Conservation (phyloP, 2,329 filamentous ascomycete species). For the Beauveria rudraprayagi region DNA sequence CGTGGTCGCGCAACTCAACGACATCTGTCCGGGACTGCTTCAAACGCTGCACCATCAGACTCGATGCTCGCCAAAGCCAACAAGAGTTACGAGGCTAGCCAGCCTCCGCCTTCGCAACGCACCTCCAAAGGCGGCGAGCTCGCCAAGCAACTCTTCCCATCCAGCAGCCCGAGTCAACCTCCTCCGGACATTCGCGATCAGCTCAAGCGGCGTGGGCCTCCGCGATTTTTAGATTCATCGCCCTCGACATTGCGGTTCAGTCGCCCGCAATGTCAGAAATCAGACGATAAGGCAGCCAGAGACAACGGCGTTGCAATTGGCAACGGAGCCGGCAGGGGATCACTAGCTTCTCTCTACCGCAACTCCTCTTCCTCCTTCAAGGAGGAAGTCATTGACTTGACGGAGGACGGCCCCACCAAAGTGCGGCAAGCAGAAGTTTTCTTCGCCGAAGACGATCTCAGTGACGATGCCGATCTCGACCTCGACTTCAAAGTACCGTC, state of each 20-base stretch:
- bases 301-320: not conserved
- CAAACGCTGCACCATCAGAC: conserved; percentile 13
- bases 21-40: not conserved
- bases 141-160: conserved; percentile 48
- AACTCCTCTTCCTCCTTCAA: conserved; percentile 39
- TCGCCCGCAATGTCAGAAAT: conserved; percentile 14
- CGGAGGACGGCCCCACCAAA: conserved; percentile 22
- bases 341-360: conserved; percentile 35
- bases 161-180: conserved; percentile 41
- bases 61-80: conserved; percentile 31
- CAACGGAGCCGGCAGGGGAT: conserved; percentile 15
- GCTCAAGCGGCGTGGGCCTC: conserved; percentile 34
- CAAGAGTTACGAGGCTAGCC: conserved; percentile 30
- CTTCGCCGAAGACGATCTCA: conserved; percentile 77
- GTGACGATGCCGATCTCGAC: conserved; percentile 72
- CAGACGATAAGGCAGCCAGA: not conserved
- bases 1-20: conserved; percentile 6
- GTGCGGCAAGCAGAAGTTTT: conserved; percentile 34
- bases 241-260: conserved; percentile 27
- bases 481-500: conserved; percentile 56
- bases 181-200: conserved; percentile 43
- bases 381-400: conserved; percentile 27
- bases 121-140: conserved; percentile 23
- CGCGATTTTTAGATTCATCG: conserved; percentile 25
- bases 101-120: conserved; percentile 19